Percentiles rank a stretch among this genome's conserved stretches.
phyloP scores from a whole-genome alignment of 306 rosid species.

The Neltuma alba region DNA sequence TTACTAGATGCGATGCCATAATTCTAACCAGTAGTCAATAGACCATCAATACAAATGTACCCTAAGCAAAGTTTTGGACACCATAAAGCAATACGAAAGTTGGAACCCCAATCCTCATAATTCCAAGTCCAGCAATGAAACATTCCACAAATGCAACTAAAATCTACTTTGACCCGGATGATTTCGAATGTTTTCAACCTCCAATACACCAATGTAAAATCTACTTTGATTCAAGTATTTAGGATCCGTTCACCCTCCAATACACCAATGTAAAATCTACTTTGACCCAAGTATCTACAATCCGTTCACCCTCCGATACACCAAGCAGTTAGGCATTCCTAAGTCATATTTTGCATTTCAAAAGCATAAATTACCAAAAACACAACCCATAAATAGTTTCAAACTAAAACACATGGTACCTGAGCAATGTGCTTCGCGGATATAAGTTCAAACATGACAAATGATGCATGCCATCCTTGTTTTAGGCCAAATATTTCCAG shows the following conservation, averaged over 20 bases:
- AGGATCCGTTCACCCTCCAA: constrained; percentile 13
- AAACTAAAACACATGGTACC: constrained; percentile 46
- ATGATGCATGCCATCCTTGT: constrained; percentile 99
- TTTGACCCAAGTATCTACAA: not conserved
- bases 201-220: not conserved
- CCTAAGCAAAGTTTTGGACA: constrained; percentile 12
- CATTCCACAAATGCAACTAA: not conserved
- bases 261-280: not conserved
- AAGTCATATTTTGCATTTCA: constrained; percentile 1
- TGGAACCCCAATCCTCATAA: not conserved
- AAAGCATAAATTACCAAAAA: not conserved
- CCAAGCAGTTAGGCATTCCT: not conserved
- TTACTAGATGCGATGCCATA: constrained; percentile 16
- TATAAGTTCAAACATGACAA: constrained; percentile 93
- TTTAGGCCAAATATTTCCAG: constrained; percentile 94
- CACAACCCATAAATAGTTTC: constrained; percentile 10
- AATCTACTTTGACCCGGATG: not conserved
- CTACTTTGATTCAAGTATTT: not conserved
- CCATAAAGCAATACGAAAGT: constrained; percentile 23
- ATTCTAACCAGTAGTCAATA: constrained; percentile 9
- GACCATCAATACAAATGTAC: constrained; percentile 1
- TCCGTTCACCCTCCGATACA: constrained; percentile 16
- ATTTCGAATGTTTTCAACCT: constrained; percentile 17
- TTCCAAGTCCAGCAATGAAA: not conserved
- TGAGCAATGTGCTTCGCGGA: constrained; percentile 97